A percentile compares a stretch with the other conserved stretches of the same genome.
These are phyloP conservation scores for Candida sakaeoensis DNA, from an alignment of 805 yeast species.

Conservation along the genomic window DNA sequence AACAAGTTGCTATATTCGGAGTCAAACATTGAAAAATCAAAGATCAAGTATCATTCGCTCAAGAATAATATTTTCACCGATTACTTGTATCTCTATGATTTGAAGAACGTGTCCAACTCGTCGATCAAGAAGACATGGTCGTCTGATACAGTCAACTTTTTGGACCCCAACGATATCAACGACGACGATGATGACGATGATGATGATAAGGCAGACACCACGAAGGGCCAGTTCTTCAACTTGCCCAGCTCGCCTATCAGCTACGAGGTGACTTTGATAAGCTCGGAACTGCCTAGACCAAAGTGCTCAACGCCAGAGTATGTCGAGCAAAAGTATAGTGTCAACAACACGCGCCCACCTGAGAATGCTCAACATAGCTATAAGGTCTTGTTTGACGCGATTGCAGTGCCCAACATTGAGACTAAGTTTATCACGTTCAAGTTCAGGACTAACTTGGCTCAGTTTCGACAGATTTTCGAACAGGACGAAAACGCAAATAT, in stretches of 20 bases:
- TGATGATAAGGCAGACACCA: too few species aligned
- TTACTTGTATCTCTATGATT: neutral
- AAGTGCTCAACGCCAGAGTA: neutral
- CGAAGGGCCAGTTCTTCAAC: too few species aligned
- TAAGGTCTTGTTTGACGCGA: neutral
- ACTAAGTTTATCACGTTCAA: neutral
- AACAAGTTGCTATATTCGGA: neutral
- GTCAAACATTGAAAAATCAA: neutral
- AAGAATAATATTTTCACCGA: slow-evolving; percentile 2
- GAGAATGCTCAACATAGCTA: too few species aligned
- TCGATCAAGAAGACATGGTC: neutral
- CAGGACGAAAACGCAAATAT: neutral
- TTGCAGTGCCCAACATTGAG: neutral
- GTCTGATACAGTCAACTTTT: slow-evolving; percentile 2
- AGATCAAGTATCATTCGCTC: neutral
- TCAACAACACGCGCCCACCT: too few species aligned
- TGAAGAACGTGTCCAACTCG: neutral
- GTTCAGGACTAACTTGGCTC: neutral
- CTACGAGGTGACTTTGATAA: neutral
- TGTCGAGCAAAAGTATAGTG: neutral
- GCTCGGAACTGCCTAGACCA: too few species aligned
- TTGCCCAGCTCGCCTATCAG: slow-evolving; percentile 4
- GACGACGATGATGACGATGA: too few species aligned
- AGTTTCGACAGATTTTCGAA: neutral
- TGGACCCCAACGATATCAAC: slow-evolving; percentile 6